Percentiles rank a stretch among this genome's conserved stretches.
Conservation (phyloP, 768 basidiomycete genomes). For the Cyclocybe cylindracea region DNA sequence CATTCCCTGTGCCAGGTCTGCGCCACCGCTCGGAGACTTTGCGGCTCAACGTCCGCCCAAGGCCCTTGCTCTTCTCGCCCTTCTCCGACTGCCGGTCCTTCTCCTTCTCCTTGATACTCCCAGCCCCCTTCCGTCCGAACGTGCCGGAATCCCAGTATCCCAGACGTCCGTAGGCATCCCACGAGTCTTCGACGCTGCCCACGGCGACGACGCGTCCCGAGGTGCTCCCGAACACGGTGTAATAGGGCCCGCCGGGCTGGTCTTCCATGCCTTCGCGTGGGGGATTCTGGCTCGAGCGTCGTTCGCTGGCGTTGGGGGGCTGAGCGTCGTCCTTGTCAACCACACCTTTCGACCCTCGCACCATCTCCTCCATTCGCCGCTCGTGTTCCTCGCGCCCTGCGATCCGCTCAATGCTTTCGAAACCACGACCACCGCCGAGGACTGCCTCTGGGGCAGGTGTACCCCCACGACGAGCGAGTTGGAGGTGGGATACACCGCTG, state of each 20-base stretch:
- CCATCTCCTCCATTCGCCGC: background rate
- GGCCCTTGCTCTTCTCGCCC: constrained; percentile 11
- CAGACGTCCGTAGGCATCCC: constrained; percentile 8
- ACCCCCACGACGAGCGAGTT: too few species aligned
- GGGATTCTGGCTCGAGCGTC: too few species aligned
- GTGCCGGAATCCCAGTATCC: constrained; percentile 5
- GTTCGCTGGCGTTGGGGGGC: too few species aligned
- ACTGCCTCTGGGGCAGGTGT: background rate
- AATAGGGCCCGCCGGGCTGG: constrained; percentile 43
- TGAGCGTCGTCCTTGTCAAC: background rate
- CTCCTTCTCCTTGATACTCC: constrained; percentile 5
- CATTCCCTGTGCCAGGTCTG: constrained; percentile 9
- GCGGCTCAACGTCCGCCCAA: constrained; percentile 27
- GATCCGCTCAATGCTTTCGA: constrained; percentile 3
- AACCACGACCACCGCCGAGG: background rate
- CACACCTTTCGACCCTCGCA: background rate
- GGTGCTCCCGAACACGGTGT: constrained; percentile 53
- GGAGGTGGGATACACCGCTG: background rate
- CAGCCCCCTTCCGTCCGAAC: constrained; percentile 1
- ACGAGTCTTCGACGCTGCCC: constrained; percentile 34
- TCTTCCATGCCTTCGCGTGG: constrained; percentile 4
- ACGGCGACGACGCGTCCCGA: constrained; percentile 46
- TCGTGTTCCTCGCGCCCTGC: background rate
- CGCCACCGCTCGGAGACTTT: constrained; percentile 38
- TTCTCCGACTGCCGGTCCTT: constrained; percentile 8